phyloP scores from a whole-genome alignment of 2,329 filamentous ascomycete species.

The Atkinsonella texensis region DNA sequence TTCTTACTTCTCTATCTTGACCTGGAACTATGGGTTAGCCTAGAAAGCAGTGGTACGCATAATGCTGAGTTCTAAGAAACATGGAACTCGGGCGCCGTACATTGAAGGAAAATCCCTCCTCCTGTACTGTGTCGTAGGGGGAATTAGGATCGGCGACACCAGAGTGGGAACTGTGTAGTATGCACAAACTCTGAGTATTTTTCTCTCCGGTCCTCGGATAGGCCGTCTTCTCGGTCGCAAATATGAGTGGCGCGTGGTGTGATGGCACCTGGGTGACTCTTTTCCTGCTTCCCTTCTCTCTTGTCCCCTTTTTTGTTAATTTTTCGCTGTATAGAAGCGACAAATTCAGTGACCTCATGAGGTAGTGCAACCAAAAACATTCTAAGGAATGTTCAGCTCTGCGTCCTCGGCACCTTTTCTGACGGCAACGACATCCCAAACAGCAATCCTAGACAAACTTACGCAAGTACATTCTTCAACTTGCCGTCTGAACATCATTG shows the following conservation, averaged over 20 bases:
- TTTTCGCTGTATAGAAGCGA: background rate
- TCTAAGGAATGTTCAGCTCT: background rate
- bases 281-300: background rate
- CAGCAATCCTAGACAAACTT: background rate
- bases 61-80: background rate
- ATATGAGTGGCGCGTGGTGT: too few species aligned
- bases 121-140: background rate
- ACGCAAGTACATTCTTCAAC: background rate
- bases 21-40: background rate
- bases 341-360: background rate
- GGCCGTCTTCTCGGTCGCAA: too few species aligned
- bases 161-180: background rate
- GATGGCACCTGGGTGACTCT: background rate
- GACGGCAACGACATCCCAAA: background rate
- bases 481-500: background rate
- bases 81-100: background rate
- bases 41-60: background rate
- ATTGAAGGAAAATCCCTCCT: background rate
- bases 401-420: background rate
- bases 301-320: background rate
- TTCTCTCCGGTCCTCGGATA: too few species aligned
- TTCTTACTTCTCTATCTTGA: too few species aligned
- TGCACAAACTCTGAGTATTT: background rate
- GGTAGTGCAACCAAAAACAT: background rate
- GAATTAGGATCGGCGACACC: background rate